Evolutionary conservation across 176 grass and related monocot genomes (phyloP).

Genomic region (Tuctoria greenei): DNA sequence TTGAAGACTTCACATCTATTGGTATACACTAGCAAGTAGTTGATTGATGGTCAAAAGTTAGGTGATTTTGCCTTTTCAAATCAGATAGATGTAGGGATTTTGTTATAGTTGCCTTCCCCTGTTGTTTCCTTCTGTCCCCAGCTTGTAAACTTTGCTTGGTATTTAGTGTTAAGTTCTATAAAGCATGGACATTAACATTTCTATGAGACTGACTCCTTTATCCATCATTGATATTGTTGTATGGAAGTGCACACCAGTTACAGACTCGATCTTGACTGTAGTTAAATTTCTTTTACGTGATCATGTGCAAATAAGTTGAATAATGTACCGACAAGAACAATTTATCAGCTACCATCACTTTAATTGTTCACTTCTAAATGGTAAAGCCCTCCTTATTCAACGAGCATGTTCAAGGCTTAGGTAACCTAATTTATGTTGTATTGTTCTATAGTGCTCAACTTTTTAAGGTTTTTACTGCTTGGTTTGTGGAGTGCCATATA

Average conservation of each 20-base stretch:
- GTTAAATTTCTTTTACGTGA: background rate
- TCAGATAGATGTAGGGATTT: background rate
- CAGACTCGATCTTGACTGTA: background rate
- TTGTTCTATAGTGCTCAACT: background rate
- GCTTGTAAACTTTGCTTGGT: background rate
- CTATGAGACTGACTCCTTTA: background rate
- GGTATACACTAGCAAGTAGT: background rate
- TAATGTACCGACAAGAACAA: background rate
- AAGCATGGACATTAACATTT: background rate
- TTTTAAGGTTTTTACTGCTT: background rate
- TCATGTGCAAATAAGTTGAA: conserved; percentile 4
- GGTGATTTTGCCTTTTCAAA: background rate
- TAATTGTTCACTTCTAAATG: no score
- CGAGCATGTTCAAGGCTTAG: no score
- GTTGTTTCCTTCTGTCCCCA: background rate
- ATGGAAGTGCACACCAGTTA: background rate
- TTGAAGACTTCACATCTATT: background rate
- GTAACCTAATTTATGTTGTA: no score
- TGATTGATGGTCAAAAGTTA: background rate
- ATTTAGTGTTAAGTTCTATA: background rate
- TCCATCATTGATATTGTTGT: background rate
- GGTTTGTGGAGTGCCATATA: background rate
- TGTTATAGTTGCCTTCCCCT: background rate
- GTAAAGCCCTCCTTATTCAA: no score
- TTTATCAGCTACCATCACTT: background rate